Base-by-base conservation (phyloP, 1,284 basidiomycete species). In the Golubevia pallescens region DNA sequence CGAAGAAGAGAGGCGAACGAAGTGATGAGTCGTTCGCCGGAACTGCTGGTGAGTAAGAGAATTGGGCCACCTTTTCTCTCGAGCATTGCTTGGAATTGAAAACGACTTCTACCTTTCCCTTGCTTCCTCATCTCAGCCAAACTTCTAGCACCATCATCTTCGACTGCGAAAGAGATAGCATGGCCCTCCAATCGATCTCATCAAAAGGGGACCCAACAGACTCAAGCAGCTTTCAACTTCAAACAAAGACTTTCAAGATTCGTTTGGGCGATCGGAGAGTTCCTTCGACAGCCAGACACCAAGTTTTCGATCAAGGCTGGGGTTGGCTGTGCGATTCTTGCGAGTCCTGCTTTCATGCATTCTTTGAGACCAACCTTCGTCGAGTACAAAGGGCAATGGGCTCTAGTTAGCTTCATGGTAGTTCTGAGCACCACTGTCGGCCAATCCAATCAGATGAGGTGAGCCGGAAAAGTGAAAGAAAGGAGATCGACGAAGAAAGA, bases 381-480 rank as follows among this genome's bases (percentile, higher is more conserved):
- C 38, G 89, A 90, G 61, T 95, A 92, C 78, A 89, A 91, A 77
- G 94, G 94, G 52, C 94, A 97, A 85, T 98, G 95, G 95, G 94
- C 94, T 1, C 86, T 98, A 75, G 93, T 98, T 61, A 94, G 93
- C 55, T 86, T 80, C 71, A 71, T 86, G 93, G 93, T 74, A 70
- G 90, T 88, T n/a, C 66, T 81, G 8, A 75, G 72, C 23, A 77
- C 79, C 5, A 81, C 79, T 10, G 75, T 81, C 23, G 79, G 79
- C 7, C 79, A 81, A 62, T 76, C 73, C 62, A 81, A 80, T 58
- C 75, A 81, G 63, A 80, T 81, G 77, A 77, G 74, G 67, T 66
- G 54, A 34, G 61, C 61, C 0, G 48, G 20, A 55, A n/a, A 19
- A 19, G 8, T 8, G 14, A 16, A 16, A 13, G 24, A 16, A 54